phyloP scores from a whole-genome alignment of 2,329 filamentous ascomycete species.

The Alternaria burnsii region DNA sequence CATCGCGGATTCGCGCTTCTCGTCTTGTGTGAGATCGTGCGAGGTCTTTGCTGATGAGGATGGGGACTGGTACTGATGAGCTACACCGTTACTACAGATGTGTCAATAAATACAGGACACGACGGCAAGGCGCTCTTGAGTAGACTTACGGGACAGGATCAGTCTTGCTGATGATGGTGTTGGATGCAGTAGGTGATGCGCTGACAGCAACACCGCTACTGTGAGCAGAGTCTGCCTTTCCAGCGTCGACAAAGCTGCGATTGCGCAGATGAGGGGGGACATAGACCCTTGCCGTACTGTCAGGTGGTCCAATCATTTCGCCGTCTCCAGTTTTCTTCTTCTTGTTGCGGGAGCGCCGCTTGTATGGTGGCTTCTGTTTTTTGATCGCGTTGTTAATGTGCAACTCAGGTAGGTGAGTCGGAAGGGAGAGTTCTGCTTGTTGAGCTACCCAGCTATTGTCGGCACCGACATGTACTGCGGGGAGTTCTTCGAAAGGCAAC shows the following conservation, averaged over 20 bases:
- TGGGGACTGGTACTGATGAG: not conserved
- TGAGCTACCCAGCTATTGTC: conserved; percentile 7
- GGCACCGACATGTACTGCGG: not conserved
- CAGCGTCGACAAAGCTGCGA: not conserved
- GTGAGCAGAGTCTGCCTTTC: conserved; percentile 13
- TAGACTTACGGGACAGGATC: conserved; percentile 21
- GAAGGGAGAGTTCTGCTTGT: conserved; percentile 8
- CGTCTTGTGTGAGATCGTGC: not conserved
- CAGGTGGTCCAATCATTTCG: conserved; percentile 13
- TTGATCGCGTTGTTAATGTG: not conserved
- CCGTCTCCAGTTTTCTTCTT: conserved; percentile 4
- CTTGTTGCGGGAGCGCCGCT: not conserved
- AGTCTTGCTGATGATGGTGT: not conserved
- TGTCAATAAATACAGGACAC: conserved; percentile 1
- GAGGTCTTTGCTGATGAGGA: conserved; percentile 11
- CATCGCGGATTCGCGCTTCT: conserved; percentile 19
- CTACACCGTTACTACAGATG: not conserved
- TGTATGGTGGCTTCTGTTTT: not conserved
- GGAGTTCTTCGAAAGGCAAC: not conserved
- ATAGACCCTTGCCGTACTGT: conserved; percentile 18
- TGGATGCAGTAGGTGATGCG: conserved; percentile 11
- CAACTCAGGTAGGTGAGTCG: not conserved
- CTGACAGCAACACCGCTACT: conserved; percentile 1
- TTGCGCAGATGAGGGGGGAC: conserved; percentile 40
- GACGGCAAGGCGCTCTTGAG: not conserved